These are phyloP conservation scores for Leccinum boreale DNA, from an alignment of 768 basidiomycete genomes.

Conservation along the genomic window DNA sequence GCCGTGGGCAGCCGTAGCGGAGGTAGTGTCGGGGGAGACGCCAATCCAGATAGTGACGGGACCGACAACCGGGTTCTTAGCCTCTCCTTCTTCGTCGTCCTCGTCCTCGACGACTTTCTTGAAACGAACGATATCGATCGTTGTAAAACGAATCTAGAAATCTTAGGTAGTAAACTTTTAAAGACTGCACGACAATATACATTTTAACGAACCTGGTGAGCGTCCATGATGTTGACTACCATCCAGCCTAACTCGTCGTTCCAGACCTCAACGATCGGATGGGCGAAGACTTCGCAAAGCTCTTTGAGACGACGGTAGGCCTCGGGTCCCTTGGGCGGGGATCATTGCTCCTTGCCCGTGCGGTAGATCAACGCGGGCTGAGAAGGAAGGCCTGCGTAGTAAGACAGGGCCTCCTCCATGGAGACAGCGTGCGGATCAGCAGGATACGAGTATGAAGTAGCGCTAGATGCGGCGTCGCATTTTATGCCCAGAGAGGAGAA, in stretches of 20 bases:
- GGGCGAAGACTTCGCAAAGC: not conserved
- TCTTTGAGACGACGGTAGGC: not conserved
- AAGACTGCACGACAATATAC: no score
- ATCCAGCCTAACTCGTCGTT: not conserved
- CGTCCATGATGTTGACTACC: not conserved
- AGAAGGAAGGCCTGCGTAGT: not conserved
- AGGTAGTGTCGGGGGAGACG: not conserved
- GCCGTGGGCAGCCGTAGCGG: not conserved
- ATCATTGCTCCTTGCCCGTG: not conserved
- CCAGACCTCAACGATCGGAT: not conserved
- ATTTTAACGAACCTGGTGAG: no score
- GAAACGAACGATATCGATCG: not conserved
- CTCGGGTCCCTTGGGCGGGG: not conserved
- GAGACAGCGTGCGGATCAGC: not conserved
- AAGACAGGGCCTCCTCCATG: not conserved
- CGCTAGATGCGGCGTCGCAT: no score
- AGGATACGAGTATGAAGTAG: not conserved
- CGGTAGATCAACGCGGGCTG: not conserved
- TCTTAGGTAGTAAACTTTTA: no score
- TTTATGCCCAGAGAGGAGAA: no score
- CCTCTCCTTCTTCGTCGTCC: not conserved
- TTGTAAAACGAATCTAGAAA: not conserved
- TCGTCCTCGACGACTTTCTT: not conserved
- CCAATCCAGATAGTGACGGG: not conserved
- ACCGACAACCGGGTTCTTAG: not conserved